These are phyloP conservation scores for Fusarium oligoseptatum DNA, from an alignment of 2,329 filamentous ascomycete species.

Conservation along the genomic window DNA sequence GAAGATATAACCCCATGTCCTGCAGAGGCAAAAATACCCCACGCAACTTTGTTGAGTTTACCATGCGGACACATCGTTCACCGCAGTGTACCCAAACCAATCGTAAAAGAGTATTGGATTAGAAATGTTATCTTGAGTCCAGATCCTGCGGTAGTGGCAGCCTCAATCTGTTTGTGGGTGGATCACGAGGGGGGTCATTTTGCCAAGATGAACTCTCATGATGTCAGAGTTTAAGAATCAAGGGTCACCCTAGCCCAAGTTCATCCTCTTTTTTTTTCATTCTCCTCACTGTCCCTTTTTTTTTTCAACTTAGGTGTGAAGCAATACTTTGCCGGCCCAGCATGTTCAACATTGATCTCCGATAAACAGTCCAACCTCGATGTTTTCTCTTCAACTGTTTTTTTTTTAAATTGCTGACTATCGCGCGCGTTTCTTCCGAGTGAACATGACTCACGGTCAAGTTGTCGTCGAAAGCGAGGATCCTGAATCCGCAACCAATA, in stretches of 20 bases:
- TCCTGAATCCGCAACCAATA: background rate
- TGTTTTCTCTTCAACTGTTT: background rate
- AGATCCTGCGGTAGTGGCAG: background rate
- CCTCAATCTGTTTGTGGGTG: background rate
- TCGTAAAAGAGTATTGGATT: background rate
- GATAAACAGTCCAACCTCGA: background rate
- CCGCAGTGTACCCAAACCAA: background rate
- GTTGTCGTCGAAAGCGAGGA: background rate
- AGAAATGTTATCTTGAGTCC: background rate
- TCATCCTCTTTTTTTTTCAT: background rate
- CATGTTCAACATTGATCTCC: background rate
- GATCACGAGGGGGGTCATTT: background rate
- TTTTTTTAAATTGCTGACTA: background rate
- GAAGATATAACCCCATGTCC: conserved; percentile 12
- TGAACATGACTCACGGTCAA: background rate
- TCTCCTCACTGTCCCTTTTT: background rate
- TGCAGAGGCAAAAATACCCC: background rate
- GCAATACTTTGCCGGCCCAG: background rate
- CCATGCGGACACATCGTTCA: background rate
- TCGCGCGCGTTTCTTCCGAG: background rate
- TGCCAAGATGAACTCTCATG: conserved; percentile 5
- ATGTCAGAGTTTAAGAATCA: conserved; percentile 3
- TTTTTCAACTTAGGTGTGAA: background rate
- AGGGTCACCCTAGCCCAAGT: background rate
- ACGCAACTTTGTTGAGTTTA: background rate